A percentile compares a stretch with the other conserved stretches of the same genome.
Conservation (phyloP, 805 yeast genomes). For the Pichia sporocuriosa region DNA sequence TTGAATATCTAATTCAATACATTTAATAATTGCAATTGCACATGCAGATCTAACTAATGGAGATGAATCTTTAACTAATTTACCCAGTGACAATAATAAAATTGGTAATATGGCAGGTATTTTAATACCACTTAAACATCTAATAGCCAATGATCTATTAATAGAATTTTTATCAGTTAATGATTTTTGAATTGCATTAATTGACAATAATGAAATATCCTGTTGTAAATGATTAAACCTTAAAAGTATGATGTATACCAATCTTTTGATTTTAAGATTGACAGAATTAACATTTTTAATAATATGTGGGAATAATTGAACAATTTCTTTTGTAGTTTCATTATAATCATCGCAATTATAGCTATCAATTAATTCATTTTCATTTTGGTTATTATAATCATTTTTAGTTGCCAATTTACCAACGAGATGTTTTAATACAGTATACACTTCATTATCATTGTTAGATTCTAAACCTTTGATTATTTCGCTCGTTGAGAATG, state of each 20-base stretch:
- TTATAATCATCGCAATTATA: not conserved
- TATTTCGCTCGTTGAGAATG: constrained; percentile 57
- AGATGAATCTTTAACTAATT: constrained; percentile 62
- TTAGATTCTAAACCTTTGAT: constrained; percentile 60
- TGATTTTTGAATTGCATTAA: constrained; percentile 86
- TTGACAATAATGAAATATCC: constrained; percentile 81
- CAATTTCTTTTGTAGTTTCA: constrained; percentile 32
- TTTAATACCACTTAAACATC: constrained; percentile 76
- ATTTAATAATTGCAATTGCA: constrained; percentile 66
- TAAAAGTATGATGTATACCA: constrained; percentile 70
- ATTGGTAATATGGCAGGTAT: constrained; percentile 80
- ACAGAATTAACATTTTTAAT: constrained; percentile 77
- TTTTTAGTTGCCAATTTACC: constrained; percentile 32
- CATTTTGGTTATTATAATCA: no score
- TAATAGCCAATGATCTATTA: constrained; percentile 63
- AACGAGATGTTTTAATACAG: constrained; percentile 53
- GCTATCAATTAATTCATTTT: not conserved
- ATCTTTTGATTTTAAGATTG: constrained; percentile 56
- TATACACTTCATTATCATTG: constrained; percentile 54
- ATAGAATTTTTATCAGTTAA: constrained; percentile 64
- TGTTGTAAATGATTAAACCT: constrained; percentile 79
- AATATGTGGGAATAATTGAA: constrained; percentile 70
- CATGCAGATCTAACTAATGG: constrained; percentile 75
- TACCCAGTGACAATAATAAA: constrained; percentile 62
- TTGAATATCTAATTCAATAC: constrained; percentile 30